Base-by-base conservation (phyloP, 345 rosid genomes). In the Gossypium arboreum region DNA sequence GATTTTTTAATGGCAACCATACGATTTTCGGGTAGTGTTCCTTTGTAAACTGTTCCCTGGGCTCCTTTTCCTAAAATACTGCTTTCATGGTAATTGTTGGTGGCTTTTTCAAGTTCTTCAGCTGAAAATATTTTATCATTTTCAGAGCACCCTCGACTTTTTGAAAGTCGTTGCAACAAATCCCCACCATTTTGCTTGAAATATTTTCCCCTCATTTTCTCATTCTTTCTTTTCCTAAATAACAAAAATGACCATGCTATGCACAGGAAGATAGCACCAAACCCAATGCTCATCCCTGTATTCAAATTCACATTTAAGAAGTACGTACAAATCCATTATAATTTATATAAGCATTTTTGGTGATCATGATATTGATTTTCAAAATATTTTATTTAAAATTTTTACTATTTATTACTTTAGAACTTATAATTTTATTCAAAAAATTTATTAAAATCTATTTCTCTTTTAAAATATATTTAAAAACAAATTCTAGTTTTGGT, bases 1-100 rank as follows among this genome's bases (percentile, higher is more conserved):
- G 88, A 83, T 25, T 78, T 88, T 74, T 88, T 88, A 12, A 86
- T 84, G 12, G 92, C 90, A 3, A 86, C 78, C 0, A 75, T 43
- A 16, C 39, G 59, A 20, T 72, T 75, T 39, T 85, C 84, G 2
- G 58, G 17, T 25, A 85, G 50, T 55, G 74, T 68, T 51, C 89
- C 91, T 65, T 84, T 82, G 79, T 81, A 87, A 6, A 85, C 91
- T 0, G 81, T 85, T 0, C 88, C 88, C 8, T 78, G 82, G 0
- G 87, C 88, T 3, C 90, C 86, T 1, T 72, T 77, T n/a, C 87
- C 88, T 7, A 85, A 65, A 25, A 87, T 51, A 71, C 71, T 76
- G 44, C 74, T 81, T 58, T 71, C 73, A 51, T 71, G 69, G 43
- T 76, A 85, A 79, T 81, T 83, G 27, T 84, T 73, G 0, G 89